phyloP scores from a whole-genome alignment of 2,329 filamentous ascomycete species.

The Aspergillus uvarum region DNA sequence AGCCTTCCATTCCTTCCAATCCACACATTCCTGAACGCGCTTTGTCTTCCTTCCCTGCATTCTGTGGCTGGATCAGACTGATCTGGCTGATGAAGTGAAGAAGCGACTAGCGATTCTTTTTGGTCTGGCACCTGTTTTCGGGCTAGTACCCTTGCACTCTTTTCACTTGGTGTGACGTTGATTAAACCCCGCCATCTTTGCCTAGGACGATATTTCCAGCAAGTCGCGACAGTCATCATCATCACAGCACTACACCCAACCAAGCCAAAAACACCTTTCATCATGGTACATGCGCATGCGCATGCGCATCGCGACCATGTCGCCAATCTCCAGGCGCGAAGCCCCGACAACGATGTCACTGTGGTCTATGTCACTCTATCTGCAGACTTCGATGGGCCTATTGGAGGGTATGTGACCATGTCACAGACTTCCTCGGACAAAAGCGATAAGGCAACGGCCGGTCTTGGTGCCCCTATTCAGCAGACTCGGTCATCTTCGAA shows the following conservation, averaged over 20 bases:
- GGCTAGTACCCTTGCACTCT: background rate
- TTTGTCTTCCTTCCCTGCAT: conserved; percentile 13
- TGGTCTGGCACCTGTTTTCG: background rate
- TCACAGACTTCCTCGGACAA: conserved; percentile 10
- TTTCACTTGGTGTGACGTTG: background rate
- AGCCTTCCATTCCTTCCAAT: conserved; percentile 21
- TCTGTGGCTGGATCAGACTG: conserved; percentile 9
- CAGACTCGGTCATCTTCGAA: conserved; percentile 10
- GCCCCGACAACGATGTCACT: conserved; percentile 18
- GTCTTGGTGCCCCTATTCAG: conserved; percentile 32
- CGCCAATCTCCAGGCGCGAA: conserved; percentile 22
- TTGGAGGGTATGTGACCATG: conserved; percentile 50
- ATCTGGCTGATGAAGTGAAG: background rate
- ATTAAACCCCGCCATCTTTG: background rate
- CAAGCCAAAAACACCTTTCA: conserved; percentile 2
- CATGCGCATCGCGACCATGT: conserved; percentile 33
- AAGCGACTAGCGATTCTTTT: background rate
- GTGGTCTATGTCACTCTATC: conserved; percentile 55
- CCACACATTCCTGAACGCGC: conserved; percentile 25
- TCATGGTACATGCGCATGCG: conserved; percentile 35
- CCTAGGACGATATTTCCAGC: too few species aligned
- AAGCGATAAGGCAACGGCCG: conserved; percentile 20
- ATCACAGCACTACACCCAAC: background rate
- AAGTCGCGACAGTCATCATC: too few species aligned
- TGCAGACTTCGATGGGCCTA: conserved; percentile 53